phyloP scores from a whole-genome alignment of 176 grass and related monocot genomes.

The Panicum miliaceum region DNA sequence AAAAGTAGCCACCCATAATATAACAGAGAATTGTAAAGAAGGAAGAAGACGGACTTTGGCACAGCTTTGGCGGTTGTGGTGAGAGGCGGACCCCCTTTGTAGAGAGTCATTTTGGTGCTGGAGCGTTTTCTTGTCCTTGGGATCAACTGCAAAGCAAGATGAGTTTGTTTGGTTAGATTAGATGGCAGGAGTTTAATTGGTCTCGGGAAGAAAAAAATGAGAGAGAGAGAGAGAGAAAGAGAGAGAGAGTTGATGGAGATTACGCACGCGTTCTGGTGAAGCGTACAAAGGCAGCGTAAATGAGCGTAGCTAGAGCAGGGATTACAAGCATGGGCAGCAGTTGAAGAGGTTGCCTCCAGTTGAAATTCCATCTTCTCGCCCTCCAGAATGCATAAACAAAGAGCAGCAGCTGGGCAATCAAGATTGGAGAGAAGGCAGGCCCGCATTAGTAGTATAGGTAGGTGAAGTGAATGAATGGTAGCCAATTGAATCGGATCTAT shows the following conservation, averaged over 20 bases:
- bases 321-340: constrained; percentile 23
- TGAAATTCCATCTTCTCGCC: constrained; percentile 35
- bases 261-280: constrained; percentile 42
- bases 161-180: neutral
- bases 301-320: constrained; percentile 39
- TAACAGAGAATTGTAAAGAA: neutral
- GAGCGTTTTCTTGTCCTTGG: constrained; percentile 36
- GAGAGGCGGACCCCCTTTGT: neutral
- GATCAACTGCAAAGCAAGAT: constrained; percentile 36
- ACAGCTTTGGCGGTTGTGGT: neutral
- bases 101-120: neutral
- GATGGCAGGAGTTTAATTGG: neutral
- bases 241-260: neutral
- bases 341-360: constrained; percentile 37
- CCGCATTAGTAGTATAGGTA: too few species aligned
- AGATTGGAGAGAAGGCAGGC: too few species aligned
- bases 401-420: constrained; percentile 23
- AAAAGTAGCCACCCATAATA: neutral
- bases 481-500: too few species aligned
- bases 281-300: constrained; percentile 30
- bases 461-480: too few species aligned
- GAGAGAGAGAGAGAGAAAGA: too few species aligned
- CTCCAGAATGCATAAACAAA: constrained; percentile 50
- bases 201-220: neutral
- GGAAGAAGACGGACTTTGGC: constrained; percentile 5